Evolutionary conservation across 306 rosid species (phyloP).

Genomic region (Trichosanthes truncata): DNA sequence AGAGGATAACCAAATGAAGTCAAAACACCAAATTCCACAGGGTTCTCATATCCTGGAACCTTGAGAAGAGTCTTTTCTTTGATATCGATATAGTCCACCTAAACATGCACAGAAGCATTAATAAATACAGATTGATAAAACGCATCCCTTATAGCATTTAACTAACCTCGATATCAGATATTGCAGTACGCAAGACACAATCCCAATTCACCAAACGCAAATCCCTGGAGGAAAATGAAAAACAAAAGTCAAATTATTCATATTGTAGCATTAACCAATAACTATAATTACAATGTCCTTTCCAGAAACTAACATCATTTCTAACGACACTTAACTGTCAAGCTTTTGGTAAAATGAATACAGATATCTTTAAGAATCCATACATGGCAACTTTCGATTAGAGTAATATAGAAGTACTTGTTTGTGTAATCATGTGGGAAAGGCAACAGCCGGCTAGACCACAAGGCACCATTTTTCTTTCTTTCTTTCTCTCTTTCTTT

Average conservation of each 20-base stretch:
- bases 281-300: neutral
- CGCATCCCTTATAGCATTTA: slow-evolving; percentile 2
- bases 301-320: neutral
- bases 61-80: slow-evolving; percentile 54
- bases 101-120: slow-evolving; percentile 17
- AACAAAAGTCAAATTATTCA: neutral
- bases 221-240: slow-evolving; percentile 46
- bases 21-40: slow-evolving; percentile 80
- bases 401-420: neutral
- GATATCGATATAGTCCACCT: slow-evolving; percentile 87
- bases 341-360: neutral
- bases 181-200: slow-evolving; percentile 79
- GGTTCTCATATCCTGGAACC: slow-evolving; percentile 79
- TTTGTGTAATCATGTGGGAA: neutral
- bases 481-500: neutral
- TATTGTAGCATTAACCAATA: neutral
- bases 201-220: slow-evolving; percentile 92
- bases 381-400: neutral
- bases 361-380: neutral
- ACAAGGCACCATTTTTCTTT: neutral
- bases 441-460: neutral
- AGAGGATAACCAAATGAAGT: slow-evolving; percentile 81
- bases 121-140: neutral
- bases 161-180: slow-evolving; percentile 90
- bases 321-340: neutral